A percentile compares a stretch with the other conserved stretches of the same genome.
These are phyloP conservation scores for Albatrellus ellisii DNA, from an alignment of 768 basidiomycete genomes.

Conservation along the genomic window DNA sequence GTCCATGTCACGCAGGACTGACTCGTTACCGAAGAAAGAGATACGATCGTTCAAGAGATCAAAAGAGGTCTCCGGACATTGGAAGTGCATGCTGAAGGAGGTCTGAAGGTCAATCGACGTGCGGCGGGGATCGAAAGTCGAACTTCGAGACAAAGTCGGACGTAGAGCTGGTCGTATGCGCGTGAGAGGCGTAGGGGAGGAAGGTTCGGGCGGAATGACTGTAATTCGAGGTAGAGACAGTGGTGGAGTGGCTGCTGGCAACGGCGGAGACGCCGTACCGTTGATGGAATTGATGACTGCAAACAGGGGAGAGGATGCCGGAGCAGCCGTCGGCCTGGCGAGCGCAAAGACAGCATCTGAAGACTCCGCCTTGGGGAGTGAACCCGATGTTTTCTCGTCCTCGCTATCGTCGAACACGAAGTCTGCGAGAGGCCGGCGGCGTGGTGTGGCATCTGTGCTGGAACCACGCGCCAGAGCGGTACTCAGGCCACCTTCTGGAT, in stretches of 20 bases:
- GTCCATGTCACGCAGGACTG: conserved; percentile 8
- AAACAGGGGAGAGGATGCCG: conserved; percentile 14
- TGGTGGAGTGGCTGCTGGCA: background rate
- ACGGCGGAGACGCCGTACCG: background rate
- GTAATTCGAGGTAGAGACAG: conserved; percentile 6
- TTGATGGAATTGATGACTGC: conserved; percentile 14
- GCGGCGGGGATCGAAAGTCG: conserved; percentile 6
- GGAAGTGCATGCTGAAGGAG: conserved; percentile 10
- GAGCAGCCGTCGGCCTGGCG: conserved; percentile 19
- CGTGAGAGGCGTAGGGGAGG: conserved; percentile 7
- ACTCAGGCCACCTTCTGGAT: background rate
- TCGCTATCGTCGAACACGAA: conserved; percentile 8
- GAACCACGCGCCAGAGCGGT: background rate
- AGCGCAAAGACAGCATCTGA: conserved; percentile 5
- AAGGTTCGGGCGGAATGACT: conserved; percentile 4
- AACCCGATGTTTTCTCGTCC: background rate
- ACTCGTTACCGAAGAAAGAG: conserved; percentile 8
- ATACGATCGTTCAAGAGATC: conserved; percentile 14
- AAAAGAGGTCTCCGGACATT: conserved; percentile 9
- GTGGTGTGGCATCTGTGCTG: background rate
- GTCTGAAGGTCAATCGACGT: conserved; percentile 10
- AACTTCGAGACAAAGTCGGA: background rate
- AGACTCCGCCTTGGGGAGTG: background rate
- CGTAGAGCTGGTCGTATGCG: background rate
- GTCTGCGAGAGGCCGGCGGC: conserved; percentile 12